phyloP scores from a whole-genome alignment of 2,329 filamentous ascomycete species.

The Penicillium sp. region DNA sequence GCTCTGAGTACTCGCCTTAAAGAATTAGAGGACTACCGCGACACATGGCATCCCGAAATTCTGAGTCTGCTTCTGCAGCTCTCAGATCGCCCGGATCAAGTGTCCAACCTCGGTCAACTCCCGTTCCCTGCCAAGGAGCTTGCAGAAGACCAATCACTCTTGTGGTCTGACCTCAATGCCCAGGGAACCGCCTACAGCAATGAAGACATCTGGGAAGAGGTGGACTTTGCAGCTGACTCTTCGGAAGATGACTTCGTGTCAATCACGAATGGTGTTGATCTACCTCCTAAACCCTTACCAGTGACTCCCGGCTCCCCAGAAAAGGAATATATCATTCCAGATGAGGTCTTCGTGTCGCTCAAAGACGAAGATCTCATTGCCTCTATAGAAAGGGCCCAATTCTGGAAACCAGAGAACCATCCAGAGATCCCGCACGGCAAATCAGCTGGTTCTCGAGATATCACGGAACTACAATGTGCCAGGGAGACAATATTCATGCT shows the following conservation, averaged over 20 bases:
- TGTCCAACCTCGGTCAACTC: constrained; percentile 63
- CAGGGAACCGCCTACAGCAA: constrained; percentile 65
- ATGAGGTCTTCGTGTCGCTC: constrained; percentile 29
- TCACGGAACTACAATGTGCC: constrained; percentile 68
- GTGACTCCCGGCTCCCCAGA: constrained; percentile 25
- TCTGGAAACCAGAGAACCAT: constrained; percentile 43
- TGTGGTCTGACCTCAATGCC: constrained; percentile 73
- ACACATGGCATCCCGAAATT: constrained; percentile 72
- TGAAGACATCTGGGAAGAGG: constrained; percentile 41
- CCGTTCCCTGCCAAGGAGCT: constrained; percentile 48
- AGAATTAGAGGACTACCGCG: constrained; percentile 52
- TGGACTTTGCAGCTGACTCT: constrained; percentile 37
- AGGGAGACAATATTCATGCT: constrained; percentile 84
- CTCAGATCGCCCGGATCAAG: constrained; percentile 71
- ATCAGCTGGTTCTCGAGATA: constrained; percentile 24
- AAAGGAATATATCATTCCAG: constrained; percentile 34
- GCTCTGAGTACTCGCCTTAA: constrained; percentile 57
- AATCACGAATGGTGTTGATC: constrained; percentile 27
- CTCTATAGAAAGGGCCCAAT: constrained; percentile 44
- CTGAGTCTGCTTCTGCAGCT: constrained; percentile 74
- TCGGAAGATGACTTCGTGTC: constrained; percentile 39
- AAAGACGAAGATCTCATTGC: constrained; percentile 36
- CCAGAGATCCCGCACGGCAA: constrained; percentile 7
- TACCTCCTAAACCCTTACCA: constrained; percentile 24
- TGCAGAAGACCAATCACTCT: constrained; percentile 50